A percentile compares a stretch with the other conserved stretches of the same genome.
phyloP scores from a whole-genome alignment of 176 grass and related monocot species.

The Aechmea fasciata region DNA sequence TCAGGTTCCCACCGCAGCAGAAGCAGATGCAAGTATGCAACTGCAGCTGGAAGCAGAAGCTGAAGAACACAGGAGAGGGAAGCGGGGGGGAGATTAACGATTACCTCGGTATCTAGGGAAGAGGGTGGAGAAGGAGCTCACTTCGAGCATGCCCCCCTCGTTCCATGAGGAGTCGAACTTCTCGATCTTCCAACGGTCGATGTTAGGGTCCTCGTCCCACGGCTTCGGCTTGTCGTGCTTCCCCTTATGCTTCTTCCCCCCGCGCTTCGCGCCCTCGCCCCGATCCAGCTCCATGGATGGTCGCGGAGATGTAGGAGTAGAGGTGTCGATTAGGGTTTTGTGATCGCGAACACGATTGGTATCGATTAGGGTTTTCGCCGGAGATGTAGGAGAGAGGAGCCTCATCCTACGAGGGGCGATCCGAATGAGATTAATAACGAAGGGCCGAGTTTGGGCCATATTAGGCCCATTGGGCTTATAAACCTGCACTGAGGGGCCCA shows the following conservation, averaged over 20 bases:
- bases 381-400: neutral
- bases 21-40: slow-evolving; percentile 3
- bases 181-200: slow-evolving; percentile 83
- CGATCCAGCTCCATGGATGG: slow-evolving; percentile 30
- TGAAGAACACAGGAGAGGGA: neutral
- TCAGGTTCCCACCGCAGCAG: neutral
- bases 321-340: neutral
- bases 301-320: neutral
- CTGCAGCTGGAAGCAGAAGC: neutral
- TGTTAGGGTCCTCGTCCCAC: slow-evolving; percentile 90
- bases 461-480: too few species aligned
- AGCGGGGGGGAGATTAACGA: neutral
- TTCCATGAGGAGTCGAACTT: slow-evolving; percentile 91
- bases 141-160: slow-evolving; percentile 78
- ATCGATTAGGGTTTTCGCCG: neutral
- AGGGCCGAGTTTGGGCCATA: too few species aligned
- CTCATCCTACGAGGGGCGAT: neutral
- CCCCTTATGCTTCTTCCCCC: slow-evolving; percentile 49
- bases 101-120: slow-evolving; percentile 84
- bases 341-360: too few species aligned
- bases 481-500: too few species aligned
- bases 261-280: neutral
- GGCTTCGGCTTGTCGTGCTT: slow-evolving; percentile 96
- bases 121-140: slow-evolving; percentile 96
- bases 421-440: too few species aligned